A percentile compares a stretch with the other conserved stretches of the same genome.
These are phyloP conservation scores for slime mould (Dictyostelium discoideum) DNA, from an alignment of 78 protist species.

Conservation along the genomic window DNA sequence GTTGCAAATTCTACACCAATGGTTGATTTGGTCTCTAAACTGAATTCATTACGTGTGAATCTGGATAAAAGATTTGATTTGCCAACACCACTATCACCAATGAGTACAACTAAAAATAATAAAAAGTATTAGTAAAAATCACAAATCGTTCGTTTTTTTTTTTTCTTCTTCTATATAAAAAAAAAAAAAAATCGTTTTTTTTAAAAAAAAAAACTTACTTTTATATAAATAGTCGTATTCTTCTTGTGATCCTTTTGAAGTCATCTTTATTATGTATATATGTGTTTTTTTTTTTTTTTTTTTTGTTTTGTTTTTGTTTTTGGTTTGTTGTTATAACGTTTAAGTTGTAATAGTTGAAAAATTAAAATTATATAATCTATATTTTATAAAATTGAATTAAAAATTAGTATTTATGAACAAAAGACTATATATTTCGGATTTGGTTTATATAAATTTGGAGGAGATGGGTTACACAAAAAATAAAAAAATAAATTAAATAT, in stretches of 20 bases:
- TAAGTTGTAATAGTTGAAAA: neutral
- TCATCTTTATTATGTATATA: constrained; percentile 21
- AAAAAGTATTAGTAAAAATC: neutral
- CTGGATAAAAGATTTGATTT: constrained; percentile 94
- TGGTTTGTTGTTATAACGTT: neutral
- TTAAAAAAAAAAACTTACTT: constrained; percentile 29
- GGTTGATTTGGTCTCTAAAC: constrained; percentile 97
- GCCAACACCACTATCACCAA: constrained; percentile 99
- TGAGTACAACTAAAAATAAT: constrained; percentile 92
- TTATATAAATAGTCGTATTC: constrained; percentile 86
- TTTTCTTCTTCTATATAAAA: no score
- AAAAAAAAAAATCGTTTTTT: neutral
- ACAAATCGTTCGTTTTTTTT: neutral
- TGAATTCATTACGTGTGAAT: constrained; percentile 96
- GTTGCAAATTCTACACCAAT: constrained; percentile 99
- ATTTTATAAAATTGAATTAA: neutral
- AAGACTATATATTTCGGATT: neutral
- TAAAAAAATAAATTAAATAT: neutral
- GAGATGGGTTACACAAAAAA: neutral
- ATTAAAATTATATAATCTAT: neutral
- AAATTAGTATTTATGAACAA: neutral
- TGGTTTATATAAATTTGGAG: neutral
- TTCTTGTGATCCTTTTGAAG: constrained; percentile 75
- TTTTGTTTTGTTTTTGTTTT: neutral
- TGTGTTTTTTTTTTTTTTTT: neutral